Base-by-base conservation (phyloP, 2,329 filamentous ascomycete species). In the Emmonsiellopsis sp. region DNA sequence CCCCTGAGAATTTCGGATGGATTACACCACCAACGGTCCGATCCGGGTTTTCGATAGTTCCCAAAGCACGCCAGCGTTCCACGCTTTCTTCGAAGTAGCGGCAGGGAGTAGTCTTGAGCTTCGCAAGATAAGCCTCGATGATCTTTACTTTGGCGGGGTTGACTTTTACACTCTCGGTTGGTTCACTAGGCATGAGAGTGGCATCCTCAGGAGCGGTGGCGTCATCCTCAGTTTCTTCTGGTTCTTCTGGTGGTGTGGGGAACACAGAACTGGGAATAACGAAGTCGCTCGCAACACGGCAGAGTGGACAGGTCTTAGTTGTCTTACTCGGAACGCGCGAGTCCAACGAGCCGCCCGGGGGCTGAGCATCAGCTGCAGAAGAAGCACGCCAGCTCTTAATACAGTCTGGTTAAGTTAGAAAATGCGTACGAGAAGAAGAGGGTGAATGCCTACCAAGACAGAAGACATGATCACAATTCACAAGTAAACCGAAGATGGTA, bases 391-490 rank as follows among this genome's bases (percentile, higher is more conserved):
- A 66, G 44, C 55, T 55, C 13, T 62, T 55, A 16, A 66, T 65
- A 51, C 64, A 66, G 5, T 55, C 64, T 66, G 32, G 15, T 30
- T 32, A 37, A 40, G 15, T 34, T 11, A 53, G 48, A 10, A 37
- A 38, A 26, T 2, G 26, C 2, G 20, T 26, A 26, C 20, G 16
- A 20, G 41, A 47, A 7, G 34, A 34, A 32, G 20, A 53, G 34
- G 38, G 9, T 16, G n/a, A 9, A n/a, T 50, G 10, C 54, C n/a
- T 62, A 66, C 64, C 52, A 44, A 65, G 55, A 42, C 64, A 66
- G 48, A 65, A 66, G 16, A 65, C 57, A 55, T 66, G 64, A 53
- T 65, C 59, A 51, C 64, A 66, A 38, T 58, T 53, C 15, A 60
- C 56, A 47, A 65, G 52, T 15, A 66, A 54, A 13, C 64, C 64